Percentiles rank a stretch among this genome's conserved stretches.
Conservation (phyloP, 164 flowering plant genomes). For the Paratinospora sagittata region DNA sequence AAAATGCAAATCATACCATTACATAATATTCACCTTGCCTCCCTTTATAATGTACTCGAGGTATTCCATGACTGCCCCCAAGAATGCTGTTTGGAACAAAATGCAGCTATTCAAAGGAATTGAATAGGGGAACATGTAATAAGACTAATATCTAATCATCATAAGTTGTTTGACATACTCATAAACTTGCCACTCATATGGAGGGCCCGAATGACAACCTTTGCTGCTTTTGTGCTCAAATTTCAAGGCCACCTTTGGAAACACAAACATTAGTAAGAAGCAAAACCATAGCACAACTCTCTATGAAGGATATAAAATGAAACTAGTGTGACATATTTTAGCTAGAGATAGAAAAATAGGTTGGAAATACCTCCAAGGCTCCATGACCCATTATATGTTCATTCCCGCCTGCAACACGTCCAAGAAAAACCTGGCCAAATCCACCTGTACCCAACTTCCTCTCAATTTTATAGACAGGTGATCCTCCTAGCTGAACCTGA, state of each 20-base stretch:
- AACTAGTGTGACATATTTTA: not conserved
- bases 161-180: conserved; percentile 36
- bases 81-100: conserved; percentile 38
- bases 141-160: not conserved
- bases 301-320: not conserved
- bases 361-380: conserved; percentile 50
- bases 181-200: conserved; percentile 94
- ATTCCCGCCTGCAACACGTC: conserved; percentile 69
- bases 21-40: conserved; percentile 83
- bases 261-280: not conserved
- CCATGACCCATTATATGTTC: conserved; percentile 54
- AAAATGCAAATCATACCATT: conserved; percentile 42
- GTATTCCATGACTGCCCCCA: conserved; percentile 85
- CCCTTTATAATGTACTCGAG: conserved; percentile 80
- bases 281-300: not conserved
- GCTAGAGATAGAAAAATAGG: not conserved
- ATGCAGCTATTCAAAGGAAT: not conserved
- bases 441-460: conserved; percentile 95
- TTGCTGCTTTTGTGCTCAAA: conserved; percentile 90
- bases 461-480: conserved; percentile 72
- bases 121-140: not conserved
- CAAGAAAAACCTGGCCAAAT: conserved; percentile 95
- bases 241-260: conserved; percentile 65
- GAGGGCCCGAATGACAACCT: conserved; percentile 87
- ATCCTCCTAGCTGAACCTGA: conserved; percentile 92